Evolutionary conservation across 2,329 filamentous ascomycete species (phyloP), one percentile per base, ranked within the genome.

Genomic region (Coniochaeta sp.): DNA sequence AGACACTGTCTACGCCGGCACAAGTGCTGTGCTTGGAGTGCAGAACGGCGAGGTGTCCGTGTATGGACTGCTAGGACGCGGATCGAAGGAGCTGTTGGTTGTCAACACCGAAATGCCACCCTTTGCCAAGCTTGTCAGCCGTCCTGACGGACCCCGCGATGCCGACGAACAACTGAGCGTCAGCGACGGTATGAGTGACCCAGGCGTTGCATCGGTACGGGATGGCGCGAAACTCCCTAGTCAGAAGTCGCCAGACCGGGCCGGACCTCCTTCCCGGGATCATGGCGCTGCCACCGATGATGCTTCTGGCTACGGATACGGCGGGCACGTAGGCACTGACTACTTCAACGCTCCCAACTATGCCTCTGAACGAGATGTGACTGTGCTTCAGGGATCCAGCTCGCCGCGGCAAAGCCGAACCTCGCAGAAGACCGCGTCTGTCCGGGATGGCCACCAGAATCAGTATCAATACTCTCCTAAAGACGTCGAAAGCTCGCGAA

Each of bases 41-140:
- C 77, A 83, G 10, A 72, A 77, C 5, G 89, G 88, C 0, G 83
- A 86, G 50, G 85, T 91, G 10, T 85, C 74, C 56, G 79, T 92
- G 0, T 91, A 88, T 59, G 89, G 89, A 0, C 74, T 90, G 0
- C 74, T 91, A 3, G 89, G 89, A 0, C 86, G 89, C n/a, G 84
- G 83, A 1, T 84, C 89, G 59, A 86, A 89, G 66, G 83, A 84
- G 2, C 73, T 91, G 0, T 72, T 93, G 5, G 77, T 92, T 0
- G 83, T 91, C 0, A 87, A 92, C 70, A 87, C 88, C 0, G 73
- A 74, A 0, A 63, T 68, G 0, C 59, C 75, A 0, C 79, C 80
- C 0, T 74, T 74, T 10, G 79, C 77, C 0, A 82, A 79, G 58
- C 64, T 85, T 22, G 54, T 38, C 28, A 38, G 34, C 34, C 54